phyloP scores from a whole-genome alignment of 192 early-diverging fungal species.

The Tieghemiomyces parasiticus region DNA sequence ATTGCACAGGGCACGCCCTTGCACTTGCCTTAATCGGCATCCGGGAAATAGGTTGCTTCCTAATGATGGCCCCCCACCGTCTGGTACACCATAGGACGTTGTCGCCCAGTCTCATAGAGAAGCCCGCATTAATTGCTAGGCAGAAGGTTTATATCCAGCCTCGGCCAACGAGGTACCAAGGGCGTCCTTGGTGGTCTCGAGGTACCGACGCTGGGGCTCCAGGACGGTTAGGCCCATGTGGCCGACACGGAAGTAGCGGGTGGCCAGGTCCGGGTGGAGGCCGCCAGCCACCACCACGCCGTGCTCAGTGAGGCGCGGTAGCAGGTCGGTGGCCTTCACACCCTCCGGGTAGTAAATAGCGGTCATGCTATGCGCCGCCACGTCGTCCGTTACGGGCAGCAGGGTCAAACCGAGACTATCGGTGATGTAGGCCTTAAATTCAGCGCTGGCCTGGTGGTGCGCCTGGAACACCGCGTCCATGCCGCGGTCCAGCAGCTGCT shows the following conservation, averaged over 20 bases:
- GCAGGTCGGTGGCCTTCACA: conserved; percentile 55
- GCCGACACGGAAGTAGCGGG: conserved; percentile 89
- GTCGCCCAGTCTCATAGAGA: too few species aligned
- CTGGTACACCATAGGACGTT: too few species aligned
- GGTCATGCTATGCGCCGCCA: conserved; percentile 63
- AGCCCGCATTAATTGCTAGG: not conserved
- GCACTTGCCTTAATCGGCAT: too few species aligned
- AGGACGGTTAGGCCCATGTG: conserved; percentile 75
- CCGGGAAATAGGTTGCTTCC: too few species aligned
- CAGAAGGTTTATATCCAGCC: not conserved
- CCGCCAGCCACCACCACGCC: conserved; percentile 89
- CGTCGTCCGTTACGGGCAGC: conserved; percentile 38
- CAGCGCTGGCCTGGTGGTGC: conserved; percentile 57
- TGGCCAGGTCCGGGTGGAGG: conserved; percentile 60
- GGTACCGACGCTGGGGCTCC: conserved; percentile 43
- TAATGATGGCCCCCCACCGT: too few species aligned
- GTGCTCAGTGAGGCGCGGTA: conserved; percentile 58
- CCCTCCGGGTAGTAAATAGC: conserved; percentile 78
- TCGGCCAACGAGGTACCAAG: conserved; percentile 12
- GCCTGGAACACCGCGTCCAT: conserved; percentile 66
- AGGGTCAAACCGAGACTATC: conserved; percentile 57
- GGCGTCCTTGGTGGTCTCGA: conserved; percentile 48
- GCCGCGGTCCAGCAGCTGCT: conserved; percentile 49
- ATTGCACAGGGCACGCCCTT: too few species aligned
- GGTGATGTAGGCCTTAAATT: conserved; percentile 53